Base-by-base conservation (phyloP, 2,329 filamentous ascomycete genomes). In the Penicillium corylophilum region DNA sequence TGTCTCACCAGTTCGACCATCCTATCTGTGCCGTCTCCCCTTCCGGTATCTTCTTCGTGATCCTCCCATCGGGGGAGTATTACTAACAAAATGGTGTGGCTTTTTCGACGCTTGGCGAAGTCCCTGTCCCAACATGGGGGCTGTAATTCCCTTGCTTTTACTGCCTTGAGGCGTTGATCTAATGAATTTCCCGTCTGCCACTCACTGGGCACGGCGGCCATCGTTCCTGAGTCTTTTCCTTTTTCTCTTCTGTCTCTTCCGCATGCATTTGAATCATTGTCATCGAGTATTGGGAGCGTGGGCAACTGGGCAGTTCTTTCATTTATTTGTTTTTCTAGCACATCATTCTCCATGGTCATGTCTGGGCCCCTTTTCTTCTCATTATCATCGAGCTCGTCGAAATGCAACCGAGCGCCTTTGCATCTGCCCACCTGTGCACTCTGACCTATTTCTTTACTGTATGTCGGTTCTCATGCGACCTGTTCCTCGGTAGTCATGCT, bases 241-340 rank as follows among this genome's bases (percentile, higher is more conserved):
- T 42, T 29, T 44, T 48, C 45, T 53, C 41, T 52, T 44, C 50
- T 54, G 50, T 61, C 54, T 51, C 50, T 57, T 49, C 51, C 55
- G 48, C 55, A 61, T 63, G 60, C 61, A 64, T 68, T 53, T 57
- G 55, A 65, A 54, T 61, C 60, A 63, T 60, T 62, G 57, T 62
- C 60, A 65, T 63, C 52, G 53, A 63, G 53, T 62, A 63, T 63
- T 61, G 57, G 58, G 62, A 60, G 59, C 61, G 62, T 62, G 55
- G 58, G 54, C 59, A 57, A 56, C 53, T 61, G 61, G 57, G 41
- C 51, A 51, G 49, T 48, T 56, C 55, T 55, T 53, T 62, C 53
- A 57, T 56, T 60, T 49, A 28, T 59, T 48, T 57, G 55, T 62
- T 63, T 63, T 63, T 64, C 63, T 64, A 64, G 62, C 57, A 65